Evolutionary conservation across 2,329 filamentous ascomycete genomes (phyloP).

Genomic region (Sporothrix curviconia): DNA sequence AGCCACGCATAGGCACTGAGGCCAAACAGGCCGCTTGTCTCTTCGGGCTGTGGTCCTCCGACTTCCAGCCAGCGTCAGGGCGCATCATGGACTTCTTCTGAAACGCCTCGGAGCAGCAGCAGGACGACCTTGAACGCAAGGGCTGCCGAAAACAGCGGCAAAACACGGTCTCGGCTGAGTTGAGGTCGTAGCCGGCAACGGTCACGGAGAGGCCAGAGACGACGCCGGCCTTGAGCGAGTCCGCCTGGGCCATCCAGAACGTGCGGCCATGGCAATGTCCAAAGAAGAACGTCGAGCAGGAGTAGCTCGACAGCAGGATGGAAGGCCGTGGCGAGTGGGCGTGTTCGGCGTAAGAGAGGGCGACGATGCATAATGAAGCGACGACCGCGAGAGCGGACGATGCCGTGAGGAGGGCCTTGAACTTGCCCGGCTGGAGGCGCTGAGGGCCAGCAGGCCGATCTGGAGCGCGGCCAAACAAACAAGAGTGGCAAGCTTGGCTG

Average conservation of each 20-base stretch:
- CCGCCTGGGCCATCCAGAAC: slow-evolving; percentile 30
- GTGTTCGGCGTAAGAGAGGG: slow-evolving; percentile 29
- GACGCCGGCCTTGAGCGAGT: neutral
- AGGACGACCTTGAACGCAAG: slow-evolving; percentile 20
- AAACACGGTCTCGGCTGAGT: slow-evolving; percentile 9
- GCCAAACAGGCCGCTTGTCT: slow-evolving; percentile 30
- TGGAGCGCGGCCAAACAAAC: slow-evolving; percentile 26
- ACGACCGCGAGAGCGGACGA: slow-evolving; percentile 21
- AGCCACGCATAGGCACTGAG: slow-evolving; percentile 32
- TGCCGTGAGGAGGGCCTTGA: slow-evolving; percentile 9
- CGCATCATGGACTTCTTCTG: slow-evolving; percentile 17
- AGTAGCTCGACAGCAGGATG: slow-evolving; percentile 36
- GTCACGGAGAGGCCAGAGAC: slow-evolving; percentile 8
- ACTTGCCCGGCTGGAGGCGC: slow-evolving; percentile 19
- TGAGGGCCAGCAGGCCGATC: slow-evolving; percentile 28
- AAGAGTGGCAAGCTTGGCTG: slow-evolving; percentile 26
- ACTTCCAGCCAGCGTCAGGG: slow-evolving; percentile 6
- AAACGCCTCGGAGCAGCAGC: slow-evolving; percentile 20
- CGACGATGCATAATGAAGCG: slow-evolving; percentile 26
- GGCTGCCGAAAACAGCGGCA: slow-evolving; percentile 18
- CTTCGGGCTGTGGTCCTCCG: slow-evolving; percentile 26
- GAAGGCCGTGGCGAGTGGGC: slow-evolving; percentile 34
- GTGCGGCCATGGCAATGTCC: slow-evolving; percentile 40
- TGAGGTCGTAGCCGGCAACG: slow-evolving; percentile 5
- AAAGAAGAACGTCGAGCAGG: slow-evolving; percentile 35